Conservation (phyloP, 2,329 filamentous ascomycete genomes). For the Phymatotrichopsis omnivora region DNA sequence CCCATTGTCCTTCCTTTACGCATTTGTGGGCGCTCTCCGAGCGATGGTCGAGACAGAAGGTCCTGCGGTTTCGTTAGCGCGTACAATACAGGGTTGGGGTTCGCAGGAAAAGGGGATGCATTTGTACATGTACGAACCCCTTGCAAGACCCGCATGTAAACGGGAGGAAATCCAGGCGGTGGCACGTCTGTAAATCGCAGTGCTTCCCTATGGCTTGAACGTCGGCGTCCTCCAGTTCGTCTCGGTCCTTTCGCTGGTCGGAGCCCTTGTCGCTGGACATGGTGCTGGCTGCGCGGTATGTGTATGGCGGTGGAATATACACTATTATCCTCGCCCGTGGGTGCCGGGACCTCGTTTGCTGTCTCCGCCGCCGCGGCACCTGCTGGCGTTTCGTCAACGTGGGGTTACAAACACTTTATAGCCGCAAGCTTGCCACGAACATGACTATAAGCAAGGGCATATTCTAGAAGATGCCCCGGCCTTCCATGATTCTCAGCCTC, state of each 20-base stretch:
- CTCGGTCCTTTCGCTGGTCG: constrained; percentile 43
- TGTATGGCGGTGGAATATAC: neutral
- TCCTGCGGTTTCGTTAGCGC: constrained; percentile 39
- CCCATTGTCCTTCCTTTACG: constrained; percentile 51
- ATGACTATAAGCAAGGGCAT: too few relatives aligned
- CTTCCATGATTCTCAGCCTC: too few relatives aligned
- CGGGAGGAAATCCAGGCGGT: constrained; percentile 90
- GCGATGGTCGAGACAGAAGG: constrained; percentile 89
- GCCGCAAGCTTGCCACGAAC: too few relatives aligned
- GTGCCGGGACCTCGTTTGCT: too few relatives aligned
- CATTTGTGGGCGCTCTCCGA: constrained; percentile 71
- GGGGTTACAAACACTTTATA: too few relatives aligned
- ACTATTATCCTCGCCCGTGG: too few relatives aligned
- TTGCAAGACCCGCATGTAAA: constrained; percentile 86
- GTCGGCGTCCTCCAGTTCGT: constrained; percentile 65
- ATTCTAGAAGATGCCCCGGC: too few relatives aligned
- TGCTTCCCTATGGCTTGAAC: constrained; percentile 78
- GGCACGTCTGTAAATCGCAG: constrained; percentile 85
- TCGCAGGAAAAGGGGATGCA: neutral
- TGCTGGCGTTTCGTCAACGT: too few relatives aligned
- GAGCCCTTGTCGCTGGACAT: constrained; percentile 38
- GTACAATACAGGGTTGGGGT: neutral
- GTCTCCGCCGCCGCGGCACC: too few relatives aligned
- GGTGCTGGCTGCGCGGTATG: constrained; percentile 27
- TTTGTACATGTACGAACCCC: constrained; percentile 39